Evolutionary conservation across 345 rosid species (phyloP).

Genomic region (Bretschneidera sinensis): DNA sequence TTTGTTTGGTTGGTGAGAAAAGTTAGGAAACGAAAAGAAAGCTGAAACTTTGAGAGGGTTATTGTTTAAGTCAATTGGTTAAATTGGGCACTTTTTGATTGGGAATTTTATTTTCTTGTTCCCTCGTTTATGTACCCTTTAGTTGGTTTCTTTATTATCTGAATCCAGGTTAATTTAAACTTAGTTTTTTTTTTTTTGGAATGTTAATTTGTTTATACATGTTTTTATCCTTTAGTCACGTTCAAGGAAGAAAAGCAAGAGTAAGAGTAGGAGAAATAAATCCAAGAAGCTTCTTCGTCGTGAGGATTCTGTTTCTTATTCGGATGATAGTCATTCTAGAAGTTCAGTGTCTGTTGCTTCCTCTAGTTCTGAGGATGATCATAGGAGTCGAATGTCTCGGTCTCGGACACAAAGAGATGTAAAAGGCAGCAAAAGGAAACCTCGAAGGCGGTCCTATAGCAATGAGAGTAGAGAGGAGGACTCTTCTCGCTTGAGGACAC

Average conservation of each 20-base stretch:
- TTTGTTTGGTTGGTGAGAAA: neutral
- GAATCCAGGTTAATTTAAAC: no score
- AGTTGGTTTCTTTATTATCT: neutral
- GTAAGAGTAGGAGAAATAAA: constrained; percentile 31
- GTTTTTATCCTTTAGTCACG: constrained; percentile 36
- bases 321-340: constrained; percentile 38
- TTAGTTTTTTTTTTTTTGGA: neutral
- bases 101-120: neutral
- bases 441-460: constrained; percentile 39
- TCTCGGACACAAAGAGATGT: constrained; percentile 32
- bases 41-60: neutral
- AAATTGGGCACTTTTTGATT: neutral
- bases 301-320: constrained; percentile 35
- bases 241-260: constrained; percentile 51
- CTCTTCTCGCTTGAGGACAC: constrained; percentile 25
- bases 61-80: neutral
- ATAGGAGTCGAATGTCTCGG: constrained; percentile 40
- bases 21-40: neutral
- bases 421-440: constrained; percentile 50
- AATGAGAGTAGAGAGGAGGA: constrained; percentile 42
- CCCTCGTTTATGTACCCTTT: neutral
- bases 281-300: constrained; percentile 45
- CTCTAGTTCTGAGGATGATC: constrained; percentile 49
- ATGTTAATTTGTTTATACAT: constrained; percentile 1
- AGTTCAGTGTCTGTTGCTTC: constrained; percentile 39